Conservation (phyloP, 2,329 filamentous ascomycete genomes). For the Cytospora paraplurivora region DNA sequence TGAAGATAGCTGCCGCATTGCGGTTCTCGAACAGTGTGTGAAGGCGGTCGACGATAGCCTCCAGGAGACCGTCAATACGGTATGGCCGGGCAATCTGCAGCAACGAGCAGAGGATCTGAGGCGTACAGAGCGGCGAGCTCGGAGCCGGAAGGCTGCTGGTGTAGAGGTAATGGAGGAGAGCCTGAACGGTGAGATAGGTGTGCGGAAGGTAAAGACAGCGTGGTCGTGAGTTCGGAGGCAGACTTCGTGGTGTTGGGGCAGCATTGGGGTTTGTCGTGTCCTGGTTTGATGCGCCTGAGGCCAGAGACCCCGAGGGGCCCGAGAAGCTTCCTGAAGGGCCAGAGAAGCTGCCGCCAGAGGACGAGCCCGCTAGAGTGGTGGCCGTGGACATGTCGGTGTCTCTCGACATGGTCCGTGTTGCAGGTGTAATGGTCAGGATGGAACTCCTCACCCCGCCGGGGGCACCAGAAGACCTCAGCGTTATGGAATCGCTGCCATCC, state of each 20-base stretch:
- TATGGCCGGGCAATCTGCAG: conserved; percentile 93
- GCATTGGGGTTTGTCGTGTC: conserved; percentile 51
- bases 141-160: conserved; percentile 82
- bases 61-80: conserved; percentile 86
- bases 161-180: conserved; percentile 90
- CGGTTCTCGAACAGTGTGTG: conserved; percentile 88
- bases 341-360: conserved; percentile 41
- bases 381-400: conserved; percentile 44
- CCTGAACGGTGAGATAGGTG: conserved; percentile 84
- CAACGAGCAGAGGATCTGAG: conserved; percentile 93
- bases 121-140: conserved; percentile 79
- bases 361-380: conserved; percentile 37
- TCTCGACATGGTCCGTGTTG: conserved; percentile 43
- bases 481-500: conserved; percentile 73
- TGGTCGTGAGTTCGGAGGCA: conserved; percentile 69
- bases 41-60: conserved; percentile 88
- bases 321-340: conserved; percentile 48
- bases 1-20: conserved; percentile 96
- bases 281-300: conserved; percentile 38
- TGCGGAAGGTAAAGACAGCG: conserved; percentile 91
- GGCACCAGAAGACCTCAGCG: conserved; percentile 62
- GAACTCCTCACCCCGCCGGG: conserved; percentile 71
- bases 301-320: conserved; percentile 42
- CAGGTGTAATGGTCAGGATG: conserved; percentile 75
- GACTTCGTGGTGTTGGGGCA: conserved; percentile 57